Conservation (phyloP, 164 flowering plant genomes). For the Santalum album region DNA sequence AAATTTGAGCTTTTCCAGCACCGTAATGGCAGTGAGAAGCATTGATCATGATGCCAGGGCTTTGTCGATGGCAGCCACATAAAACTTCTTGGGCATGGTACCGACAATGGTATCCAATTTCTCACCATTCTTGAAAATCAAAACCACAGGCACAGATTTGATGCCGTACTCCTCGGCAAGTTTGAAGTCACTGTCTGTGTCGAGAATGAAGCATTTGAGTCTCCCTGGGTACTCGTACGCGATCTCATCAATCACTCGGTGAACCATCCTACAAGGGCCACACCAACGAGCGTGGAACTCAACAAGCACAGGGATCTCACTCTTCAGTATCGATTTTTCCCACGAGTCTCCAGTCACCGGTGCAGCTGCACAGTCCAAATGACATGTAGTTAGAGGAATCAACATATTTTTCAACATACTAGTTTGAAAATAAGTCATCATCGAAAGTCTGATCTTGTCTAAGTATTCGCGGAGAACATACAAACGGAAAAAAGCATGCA, state of each 20-base stretch:
- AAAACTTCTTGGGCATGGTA: slow-evolving; percentile 82
- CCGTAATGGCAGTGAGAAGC: not conserved
- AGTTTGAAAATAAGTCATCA: no score
- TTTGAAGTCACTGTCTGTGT: slow-evolving; percentile 49
- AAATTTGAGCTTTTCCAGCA: not conserved
- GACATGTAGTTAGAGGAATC: no score
- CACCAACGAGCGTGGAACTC: slow-evolving; percentile 91
- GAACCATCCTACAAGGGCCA: slow-evolving; percentile 96
- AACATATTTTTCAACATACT: no score
- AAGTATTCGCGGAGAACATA: no score
- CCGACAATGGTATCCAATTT: slow-evolving; percentile 60
- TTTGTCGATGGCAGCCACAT: slow-evolving; percentile 65
- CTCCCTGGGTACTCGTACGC: slow-evolving; percentile 61
- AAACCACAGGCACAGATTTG: slow-evolving; percentile 75
- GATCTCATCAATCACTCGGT: slow-evolving; percentile 72
- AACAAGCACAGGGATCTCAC: slow-evolving; percentile 67
- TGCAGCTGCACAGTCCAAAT: slow-evolving; percentile 48
- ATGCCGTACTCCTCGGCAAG: slow-evolving; percentile 59
- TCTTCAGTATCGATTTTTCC: slow-evolving; percentile 47
- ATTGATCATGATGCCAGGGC: slow-evolving; percentile 22
- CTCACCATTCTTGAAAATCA: slow-evolving; percentile 74
- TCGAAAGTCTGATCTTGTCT: no score
- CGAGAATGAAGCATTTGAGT: slow-evolving; percentile 53
- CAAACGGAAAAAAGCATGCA: no score
- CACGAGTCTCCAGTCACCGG: slow-evolving; percentile 61